phyloP scores from a whole-genome alignment of 2,329 filamentous ascomycete species.

The Arthrobotrys iridis region DNA sequence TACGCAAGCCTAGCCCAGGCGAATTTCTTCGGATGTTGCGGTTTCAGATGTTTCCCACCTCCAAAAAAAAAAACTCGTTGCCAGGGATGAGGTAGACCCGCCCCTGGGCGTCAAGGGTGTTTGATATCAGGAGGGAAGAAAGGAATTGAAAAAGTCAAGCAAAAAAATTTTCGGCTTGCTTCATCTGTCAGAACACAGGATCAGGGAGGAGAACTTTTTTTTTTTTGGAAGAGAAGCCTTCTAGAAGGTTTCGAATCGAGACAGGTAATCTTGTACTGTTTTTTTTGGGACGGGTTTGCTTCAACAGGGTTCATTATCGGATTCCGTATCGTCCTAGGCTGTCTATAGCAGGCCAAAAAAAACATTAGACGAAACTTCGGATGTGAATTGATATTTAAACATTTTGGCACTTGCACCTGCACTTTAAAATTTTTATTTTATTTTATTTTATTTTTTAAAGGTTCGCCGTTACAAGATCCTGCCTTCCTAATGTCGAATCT shows the following conservation, averaged over 20 bases:
- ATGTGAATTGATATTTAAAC: conserved; percentile 6
- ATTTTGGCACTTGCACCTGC: conserved; percentile 2
- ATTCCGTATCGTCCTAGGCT: neutral
- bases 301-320: conserved; percentile 13
- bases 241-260: conserved; percentile 24
- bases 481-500: neutral
- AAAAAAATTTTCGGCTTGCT: conserved; percentile 17
- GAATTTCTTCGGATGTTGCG: conserved; percentile 29
- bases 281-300: too few species aligned
- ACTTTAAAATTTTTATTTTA: too few species aligned
- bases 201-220: neutral
- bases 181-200: conserved; percentile 8
- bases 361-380: conserved; percentile 16
- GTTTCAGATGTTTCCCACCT: conserved; percentile 31
- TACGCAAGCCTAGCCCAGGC: conserved; percentile 8
- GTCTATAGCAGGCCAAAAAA: neutral
- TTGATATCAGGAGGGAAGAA: conserved; percentile 6
- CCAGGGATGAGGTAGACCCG: conserved; percentile 1
- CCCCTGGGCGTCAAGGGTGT: conserved; percentile 16
- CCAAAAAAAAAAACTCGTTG: neutral
- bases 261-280: neutral
- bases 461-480: neutral
- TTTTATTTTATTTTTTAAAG: too few species aligned
- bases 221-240: conserved; percentile 11
- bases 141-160: neutral